phyloP scores from a whole-genome alignment of 192 early-diverging fungal species.

The Pecoramyces ruminantium region DNA sequence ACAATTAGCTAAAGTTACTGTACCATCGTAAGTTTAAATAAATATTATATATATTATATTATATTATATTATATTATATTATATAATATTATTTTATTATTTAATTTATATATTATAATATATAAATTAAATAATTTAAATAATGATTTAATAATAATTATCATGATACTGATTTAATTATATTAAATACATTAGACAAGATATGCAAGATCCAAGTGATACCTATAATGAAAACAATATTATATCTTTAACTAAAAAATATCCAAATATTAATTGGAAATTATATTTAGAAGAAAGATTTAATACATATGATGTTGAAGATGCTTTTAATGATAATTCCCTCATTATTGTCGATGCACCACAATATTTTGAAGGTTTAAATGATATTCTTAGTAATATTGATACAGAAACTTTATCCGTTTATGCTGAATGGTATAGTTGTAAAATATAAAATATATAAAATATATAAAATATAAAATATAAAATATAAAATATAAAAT shows the following conservation, averaged over 20 bases:
- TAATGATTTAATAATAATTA: too few species aligned
- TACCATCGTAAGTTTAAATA: neutral
- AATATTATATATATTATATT: too few species aligned
- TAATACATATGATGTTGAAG: neutral
- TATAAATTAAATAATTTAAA: too few species aligned
- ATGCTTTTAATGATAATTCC: neutral
- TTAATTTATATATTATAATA: too few species aligned
- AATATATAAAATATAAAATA: too few species aligned
- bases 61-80: too few species aligned
- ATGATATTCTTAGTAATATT: neutral
- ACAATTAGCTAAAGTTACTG: neutral
- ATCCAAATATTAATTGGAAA: neutral
- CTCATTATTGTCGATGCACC: neutral
- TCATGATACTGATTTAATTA: too few species aligned
- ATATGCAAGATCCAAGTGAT: neutral
- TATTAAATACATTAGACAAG: neutral
- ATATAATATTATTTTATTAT: too few species aligned
- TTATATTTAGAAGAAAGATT: neutral
- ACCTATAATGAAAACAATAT: neutral
- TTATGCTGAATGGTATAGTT: neutral
- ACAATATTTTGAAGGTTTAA: neutral
- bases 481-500: too few species aligned
- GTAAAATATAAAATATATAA: too few species aligned
- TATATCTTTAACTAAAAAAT: neutral
- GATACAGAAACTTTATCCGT: neutral